Conservation (phyloP, 805 yeast species). For the Kuraishia floccosa region DNA sequence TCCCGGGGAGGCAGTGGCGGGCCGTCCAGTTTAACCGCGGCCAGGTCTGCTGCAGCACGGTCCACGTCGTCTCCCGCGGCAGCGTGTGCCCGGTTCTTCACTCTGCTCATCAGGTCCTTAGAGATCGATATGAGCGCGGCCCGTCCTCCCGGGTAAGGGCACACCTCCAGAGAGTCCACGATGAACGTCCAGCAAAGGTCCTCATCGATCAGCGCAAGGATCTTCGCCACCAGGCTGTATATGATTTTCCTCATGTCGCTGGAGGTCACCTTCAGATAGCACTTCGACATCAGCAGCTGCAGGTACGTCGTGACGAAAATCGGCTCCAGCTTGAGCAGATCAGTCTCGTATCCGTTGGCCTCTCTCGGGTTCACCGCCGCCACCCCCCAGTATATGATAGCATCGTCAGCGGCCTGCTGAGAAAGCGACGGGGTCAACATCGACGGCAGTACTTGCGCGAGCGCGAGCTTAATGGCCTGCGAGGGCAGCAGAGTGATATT, state of each 20-base stretch:
- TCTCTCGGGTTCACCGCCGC: neutral
- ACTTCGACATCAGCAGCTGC: slow-evolving; percentile 23
- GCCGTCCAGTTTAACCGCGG: too few relatives aligned
- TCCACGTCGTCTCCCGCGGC: too few relatives aligned
- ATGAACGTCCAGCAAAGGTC: slow-evolving; percentile 46
- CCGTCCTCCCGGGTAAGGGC: slow-evolving; percentile 55
- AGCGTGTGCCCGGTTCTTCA: too few relatives aligned
- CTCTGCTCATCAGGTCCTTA: slow-evolving; percentile 49
- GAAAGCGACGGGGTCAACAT: slow-evolving; percentile 11
- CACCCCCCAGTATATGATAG: slow-evolving; percentile 17
- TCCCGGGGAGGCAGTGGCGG: slow-evolving; percentile 30
- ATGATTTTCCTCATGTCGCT: slow-evolving; percentile 20
- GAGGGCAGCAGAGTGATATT: slow-evolving; percentile 7
- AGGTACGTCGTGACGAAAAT: slow-evolving; percentile 22
- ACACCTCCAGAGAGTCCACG: slow-evolving; percentile 47
- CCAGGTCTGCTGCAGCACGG: too few relatives aligned
- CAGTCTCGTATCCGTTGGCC: too few relatives aligned
- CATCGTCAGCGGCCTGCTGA: slow-evolving; percentile 11
- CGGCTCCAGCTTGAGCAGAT: slow-evolving; percentile 9
- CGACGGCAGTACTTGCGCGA: slow-evolving; percentile 29
- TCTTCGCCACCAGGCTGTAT: slow-evolving; percentile 52
- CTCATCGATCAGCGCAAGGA: slow-evolving; percentile 50
- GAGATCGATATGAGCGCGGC: slow-evolving; percentile 54
- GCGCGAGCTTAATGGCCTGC: slow-evolving; percentile 26
- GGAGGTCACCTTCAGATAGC: slow-evolving; percentile 25